Base-by-base conservation (phyloP, 106 monocot genomes). In the Allium fistulosum region DNA sequence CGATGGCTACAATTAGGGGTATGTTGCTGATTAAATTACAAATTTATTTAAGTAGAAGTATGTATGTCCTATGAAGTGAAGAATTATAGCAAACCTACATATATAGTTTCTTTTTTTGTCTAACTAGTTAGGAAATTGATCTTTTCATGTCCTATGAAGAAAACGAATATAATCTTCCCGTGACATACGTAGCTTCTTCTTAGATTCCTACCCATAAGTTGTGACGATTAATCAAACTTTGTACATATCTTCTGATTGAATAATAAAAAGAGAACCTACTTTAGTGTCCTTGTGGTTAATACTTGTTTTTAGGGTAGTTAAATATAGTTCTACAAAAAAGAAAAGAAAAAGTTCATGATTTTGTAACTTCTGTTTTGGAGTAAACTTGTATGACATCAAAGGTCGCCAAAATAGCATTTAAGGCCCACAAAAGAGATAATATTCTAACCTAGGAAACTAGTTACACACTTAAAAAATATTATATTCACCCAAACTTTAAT, bases 191-290 rank as follows among this genome's bases (percentile, higher is more conserved):
- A 10, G 45, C 49, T 22, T 50, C n/a, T 17, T 17, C 4, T 37
- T 37, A 37, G 37, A 37, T 10, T 16, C 65, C 50, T 17, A 49
- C 50, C 65, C 22, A 66, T 66, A 18, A 66, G 65, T 11, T 49
- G 16, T 49, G 65, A 66, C 7, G 57, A 10, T 9, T 46, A 49
- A 57, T 69, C 55, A 28, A 56, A 69, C 37, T 46, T 56, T 46
- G 68, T 45, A 15, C 37, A 3, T 56, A 57, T 55, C 57, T 69
- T 45, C 10, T 57, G 55, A 55, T 69, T 69, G 67, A 69, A 28
- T 46, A 69, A 57, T 57, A 18, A 69, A 57, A 69, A 16, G 22
- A 67, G 46, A 67, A 67, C 65, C 65, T 48, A 9, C 65, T 65
- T 65, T 16, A 48, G 49, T 65, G 15, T 65, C 15, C 48, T 49